Percentiles rank a stretch among this genome's conserved stretches.
phyloP scores from a whole-genome alignment of 2,329 filamentous ascomycete species.

The Meredithiella fracta region DNA sequence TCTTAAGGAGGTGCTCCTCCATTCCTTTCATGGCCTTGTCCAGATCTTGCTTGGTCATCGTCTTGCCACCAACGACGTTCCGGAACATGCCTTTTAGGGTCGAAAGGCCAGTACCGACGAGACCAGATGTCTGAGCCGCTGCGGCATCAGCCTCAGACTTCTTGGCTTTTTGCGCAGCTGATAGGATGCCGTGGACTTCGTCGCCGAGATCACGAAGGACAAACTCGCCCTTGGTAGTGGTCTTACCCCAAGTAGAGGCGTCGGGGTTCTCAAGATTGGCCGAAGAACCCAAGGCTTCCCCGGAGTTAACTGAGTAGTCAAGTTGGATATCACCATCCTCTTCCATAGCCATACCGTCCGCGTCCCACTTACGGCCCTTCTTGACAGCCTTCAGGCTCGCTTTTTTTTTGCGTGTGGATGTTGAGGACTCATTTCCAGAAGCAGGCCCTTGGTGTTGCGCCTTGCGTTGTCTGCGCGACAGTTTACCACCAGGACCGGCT shows the following conservation, averaged over 20 bases:
- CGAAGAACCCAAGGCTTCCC: conserved; percentile 37
- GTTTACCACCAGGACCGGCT: conserved; percentile 54
- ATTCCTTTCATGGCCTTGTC: conserved; percentile 88
- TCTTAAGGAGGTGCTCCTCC: conserved; percentile 85
- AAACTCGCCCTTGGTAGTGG: conserved; percentile 78
- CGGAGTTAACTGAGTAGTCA: conserved; percentile 62
- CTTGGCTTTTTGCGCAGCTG: conserved; percentile 43
- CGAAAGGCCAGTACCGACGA: conserved; percentile 65
- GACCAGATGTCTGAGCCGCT: conserved; percentile 35
- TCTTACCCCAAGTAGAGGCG: conserved; percentile 67
- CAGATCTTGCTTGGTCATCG: conserved; percentile 72
- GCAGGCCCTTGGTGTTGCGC: conserved; percentile 52
- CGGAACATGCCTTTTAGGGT: conserved; percentile 79
- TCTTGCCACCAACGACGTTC: conserved; percentile 90
- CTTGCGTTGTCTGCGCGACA: conserved; percentile 65
- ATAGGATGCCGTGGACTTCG: conserved; percentile 79
- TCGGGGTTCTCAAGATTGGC: conserved; percentile 58
- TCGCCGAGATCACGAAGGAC: conserved; percentile 85
- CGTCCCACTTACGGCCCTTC: conserved; percentile 83
- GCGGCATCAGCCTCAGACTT: conserved; percentile 28
- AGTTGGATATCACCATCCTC: conserved; percentile 55
- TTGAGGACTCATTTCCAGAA: conserved; percentile 64
- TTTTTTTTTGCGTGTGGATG: conserved; percentile 36
- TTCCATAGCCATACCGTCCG: conserved; percentile 73
- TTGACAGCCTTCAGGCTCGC: conserved; percentile 45